phyloP scores from a whole-genome alignment of 2,329 filamentous ascomycete genomes.

The Alternaria metachromatica region DNA sequence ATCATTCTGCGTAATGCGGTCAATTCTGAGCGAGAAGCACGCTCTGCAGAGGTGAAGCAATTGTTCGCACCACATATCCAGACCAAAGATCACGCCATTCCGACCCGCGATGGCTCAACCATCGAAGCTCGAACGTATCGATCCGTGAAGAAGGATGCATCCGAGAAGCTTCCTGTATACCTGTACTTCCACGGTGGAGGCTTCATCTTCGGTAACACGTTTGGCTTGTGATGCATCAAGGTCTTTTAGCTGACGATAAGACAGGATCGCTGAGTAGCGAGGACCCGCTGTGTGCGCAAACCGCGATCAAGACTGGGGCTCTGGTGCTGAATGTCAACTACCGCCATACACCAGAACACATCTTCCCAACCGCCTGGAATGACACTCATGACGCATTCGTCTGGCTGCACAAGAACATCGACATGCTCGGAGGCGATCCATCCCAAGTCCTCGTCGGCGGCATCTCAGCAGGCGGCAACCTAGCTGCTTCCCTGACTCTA shows the following conservation, averaged over 20 bases:
- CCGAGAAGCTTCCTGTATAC: slow-evolving; percentile 57
- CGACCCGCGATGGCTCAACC: slow-evolving; percentile 54
- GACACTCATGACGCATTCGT: slow-evolving; percentile 62
- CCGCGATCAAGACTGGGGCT: slow-evolving; percentile 53
- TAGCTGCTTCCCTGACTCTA: slow-evolving; percentile 54
- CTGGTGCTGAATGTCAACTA: slow-evolving; percentile 65
- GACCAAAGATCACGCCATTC: slow-evolving; percentile 38
- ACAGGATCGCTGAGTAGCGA: slow-evolving; percentile 56
- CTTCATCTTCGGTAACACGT: slow-evolving; percentile 59
- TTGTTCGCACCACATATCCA: slow-evolving; percentile 31
- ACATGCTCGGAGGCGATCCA: slow-evolving; percentile 49
- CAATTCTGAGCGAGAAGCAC: slow-evolving; percentile 31
- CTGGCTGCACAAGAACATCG: slow-evolving; percentile 59
- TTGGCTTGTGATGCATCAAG: neutral
- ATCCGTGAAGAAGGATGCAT: slow-evolving; percentile 39
- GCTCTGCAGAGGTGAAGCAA: slow-evolving; percentile 27
- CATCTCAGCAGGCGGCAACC: slow-evolving; percentile 59
- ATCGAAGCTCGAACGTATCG: slow-evolving; percentile 59
- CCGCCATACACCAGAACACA: slow-evolving; percentile 63
- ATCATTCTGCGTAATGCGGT: slow-evolving; percentile 20
- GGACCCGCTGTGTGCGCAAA: slow-evolving; percentile 59
- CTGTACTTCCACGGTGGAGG: slow-evolving; percentile 61
- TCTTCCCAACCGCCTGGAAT: slow-evolving; percentile 60
- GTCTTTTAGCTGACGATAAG: accelerated
- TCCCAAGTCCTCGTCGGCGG: slow-evolving; percentile 58